Evolutionary conservation across 441 rosid species (phyloP).

Genomic region (Corymbia citriodora): DNA sequence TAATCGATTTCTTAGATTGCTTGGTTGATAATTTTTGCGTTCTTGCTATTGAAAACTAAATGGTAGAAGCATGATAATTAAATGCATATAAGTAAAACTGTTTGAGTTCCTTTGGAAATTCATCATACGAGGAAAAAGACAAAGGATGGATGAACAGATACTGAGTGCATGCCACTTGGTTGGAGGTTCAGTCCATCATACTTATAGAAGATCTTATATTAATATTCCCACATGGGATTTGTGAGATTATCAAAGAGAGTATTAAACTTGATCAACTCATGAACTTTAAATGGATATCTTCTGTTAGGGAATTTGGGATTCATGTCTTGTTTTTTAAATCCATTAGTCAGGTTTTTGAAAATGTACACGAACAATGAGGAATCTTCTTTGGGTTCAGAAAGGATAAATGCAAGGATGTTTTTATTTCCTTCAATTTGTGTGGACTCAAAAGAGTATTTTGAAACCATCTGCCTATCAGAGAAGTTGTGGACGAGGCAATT

Average conservation of each 20-base stretch:
- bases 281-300: not conserved
- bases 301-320: not conserved
- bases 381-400: too few relatives aligned
- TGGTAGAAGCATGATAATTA: not conserved
- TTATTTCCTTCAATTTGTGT: too few relatives aligned
- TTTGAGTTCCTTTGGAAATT: too few relatives aligned
- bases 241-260: not conserved
- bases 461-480: too few relatives aligned
- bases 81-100: not conserved
- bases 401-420: too few relatives aligned
- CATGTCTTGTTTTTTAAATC: too few relatives aligned
- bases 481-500: too few relatives aligned
- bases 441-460: too few relatives aligned
- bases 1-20: not conserved
- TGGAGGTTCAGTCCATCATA: not conserved
- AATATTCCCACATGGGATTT: not conserved
- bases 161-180: not conserved
- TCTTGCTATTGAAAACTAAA: not conserved
- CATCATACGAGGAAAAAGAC: not conserved
- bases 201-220: too few relatives aligned
- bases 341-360: too few relatives aligned
- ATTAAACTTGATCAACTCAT: not conserved
- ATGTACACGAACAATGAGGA: too few relatives aligned
- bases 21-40: not conserved
- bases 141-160: not conserved